phyloP scores from a whole-genome alignment of 2,329 filamentous ascomycete species.

The Colletotrichum gigasporum region DNA sequence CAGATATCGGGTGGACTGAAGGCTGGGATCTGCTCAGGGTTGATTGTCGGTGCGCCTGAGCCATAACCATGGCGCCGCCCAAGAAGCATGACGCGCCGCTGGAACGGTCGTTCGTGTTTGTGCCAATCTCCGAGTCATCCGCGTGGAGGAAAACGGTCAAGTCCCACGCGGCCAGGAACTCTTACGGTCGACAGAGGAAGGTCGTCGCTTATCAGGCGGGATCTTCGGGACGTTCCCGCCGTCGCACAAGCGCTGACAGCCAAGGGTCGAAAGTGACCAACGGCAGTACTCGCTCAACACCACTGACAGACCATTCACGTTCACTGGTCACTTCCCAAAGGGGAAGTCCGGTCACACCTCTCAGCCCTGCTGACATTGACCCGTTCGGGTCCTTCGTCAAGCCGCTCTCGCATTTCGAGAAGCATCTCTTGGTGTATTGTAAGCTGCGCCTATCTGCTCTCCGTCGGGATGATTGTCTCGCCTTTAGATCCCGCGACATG shows the following conservation, averaged over 20 bases:
- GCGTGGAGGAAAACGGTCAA: slow-evolving; percentile 31
- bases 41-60: neutral
- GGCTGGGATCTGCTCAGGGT: too few species aligned
- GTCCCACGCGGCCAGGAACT: slow-evolving; percentile 34
- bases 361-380: slow-evolving; percentile 1
- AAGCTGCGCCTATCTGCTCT: too few species aligned
- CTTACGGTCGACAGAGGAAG: slow-evolving; percentile 14
- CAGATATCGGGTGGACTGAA: too few species aligned
- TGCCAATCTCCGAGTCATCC: slow-evolving; percentile 31
- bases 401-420: slow-evolving; percentile 15
- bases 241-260: neutral
- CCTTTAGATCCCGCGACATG: too few species aligned
- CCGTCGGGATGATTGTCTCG: too few species aligned
- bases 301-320: neutral
- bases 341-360: neutral
- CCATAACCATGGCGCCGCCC: slow-evolving; percentile 1
- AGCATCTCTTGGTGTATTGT: slow-evolving; percentile 16
- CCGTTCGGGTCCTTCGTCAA: slow-evolving; percentile 17
- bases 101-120: slow-evolving; percentile 33
- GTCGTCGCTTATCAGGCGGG: slow-evolving; percentile 23
- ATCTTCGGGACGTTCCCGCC: neutral
- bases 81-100: neutral
- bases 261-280: neutral
- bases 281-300: neutral
- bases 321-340: neutral